A percentile compares a stretch with the other conserved stretches of the same genome.
Conservation (phyloP, 1,139 yeast genomes). For the Tardiomyces digboiensis region DNA sequence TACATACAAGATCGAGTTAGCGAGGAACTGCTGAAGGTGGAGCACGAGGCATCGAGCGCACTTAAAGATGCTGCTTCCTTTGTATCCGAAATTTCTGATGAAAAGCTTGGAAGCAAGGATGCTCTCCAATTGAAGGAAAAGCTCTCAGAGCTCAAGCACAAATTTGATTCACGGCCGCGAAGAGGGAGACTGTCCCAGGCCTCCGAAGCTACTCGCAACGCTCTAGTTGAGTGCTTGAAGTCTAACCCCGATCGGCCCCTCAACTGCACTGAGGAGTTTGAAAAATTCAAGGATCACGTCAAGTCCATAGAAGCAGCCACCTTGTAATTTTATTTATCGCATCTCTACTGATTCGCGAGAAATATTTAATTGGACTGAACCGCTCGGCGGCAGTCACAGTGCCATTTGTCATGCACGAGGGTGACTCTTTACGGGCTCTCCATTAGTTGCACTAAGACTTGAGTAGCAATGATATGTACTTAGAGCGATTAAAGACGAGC, state of each 20-base stretch:
- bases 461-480: too few species aligned
- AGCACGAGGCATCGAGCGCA: constrained; percentile 45
- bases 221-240: constrained; percentile 56
- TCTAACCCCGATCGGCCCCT: constrained; percentile 65
- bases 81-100: constrained; percentile 9
- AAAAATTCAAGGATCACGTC: constrained; percentile 24
- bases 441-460: too few species aligned
- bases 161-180: constrained; percentile 26
- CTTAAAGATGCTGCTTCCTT: constrained; percentile 35
- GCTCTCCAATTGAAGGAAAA: constrained; percentile 25
- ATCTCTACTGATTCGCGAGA: too few species aligned
- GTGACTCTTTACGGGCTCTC: too few species aligned
- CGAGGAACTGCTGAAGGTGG: constrained; percentile 52
- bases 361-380: too few species aligned
- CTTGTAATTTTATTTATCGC: neutral
- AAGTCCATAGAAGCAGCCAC: neutral
- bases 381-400: too few species aligned
- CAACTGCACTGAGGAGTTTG: constrained; percentile 84
- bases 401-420: too few species aligned
- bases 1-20: constrained; percentile 71
- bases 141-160: constrained; percentile 37
- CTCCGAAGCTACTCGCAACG: constrained; percentile 39
- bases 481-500: constrained; percentile 49
- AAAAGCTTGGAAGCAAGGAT: constrained; percentile 23
- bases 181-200: constrained; percentile 29